phyloP scores from a whole-genome alignment of 2,329 filamentous ascomycete genomes.

The Fusarium sp. region DNA sequence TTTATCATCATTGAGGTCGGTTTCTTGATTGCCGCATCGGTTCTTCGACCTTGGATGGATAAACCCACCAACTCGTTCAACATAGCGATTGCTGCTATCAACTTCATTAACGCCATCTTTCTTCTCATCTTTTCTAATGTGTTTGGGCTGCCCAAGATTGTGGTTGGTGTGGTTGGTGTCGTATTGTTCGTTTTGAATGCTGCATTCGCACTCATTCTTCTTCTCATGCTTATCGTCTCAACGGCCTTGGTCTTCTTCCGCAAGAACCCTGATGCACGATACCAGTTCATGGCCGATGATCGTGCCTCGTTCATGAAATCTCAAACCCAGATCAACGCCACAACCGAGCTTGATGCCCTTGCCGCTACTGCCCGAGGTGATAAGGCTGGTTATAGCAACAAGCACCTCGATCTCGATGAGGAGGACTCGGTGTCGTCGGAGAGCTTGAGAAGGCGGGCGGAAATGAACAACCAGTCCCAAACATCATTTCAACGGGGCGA shows the following conservation, averaged over 20 bases:
- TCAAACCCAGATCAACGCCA: constrained; percentile 77
- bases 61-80: constrained; percentile 98
- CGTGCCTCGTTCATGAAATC: constrained; percentile 98
- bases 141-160: constrained; percentile 83
- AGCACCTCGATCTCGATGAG: constrained; percentile 52
- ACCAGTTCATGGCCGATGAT: constrained; percentile 96
- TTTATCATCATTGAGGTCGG: constrained; percentile 84
- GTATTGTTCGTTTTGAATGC: constrained; percentile 90
- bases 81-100: constrained; percentile 88
- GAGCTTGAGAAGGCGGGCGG: constrained; percentile 49
- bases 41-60: constrained; percentile 96
- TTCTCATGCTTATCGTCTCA: constrained; percentile 79
- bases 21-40: constrained; percentile 79
- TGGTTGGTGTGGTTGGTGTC: constrained; percentile 88
- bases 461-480: constrained; percentile 46
- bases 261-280: constrained; percentile 93
- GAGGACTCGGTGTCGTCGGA: constrained; percentile 53
- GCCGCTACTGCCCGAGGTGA: constrained; percentile 90
- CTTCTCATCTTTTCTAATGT: constrained; percentile 87
- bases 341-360: constrained; percentile 89
- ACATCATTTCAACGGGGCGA: constrained; percentile 45
- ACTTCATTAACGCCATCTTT: constrained; percentile 91
- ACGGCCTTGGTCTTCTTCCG: constrained; percentile 76
- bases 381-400: constrained; percentile 67
- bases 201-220: constrained; percentile 80